Base-by-base conservation (phyloP, 495 filamentous ascomycete genomes). In the Xylaria venustula region DNA sequence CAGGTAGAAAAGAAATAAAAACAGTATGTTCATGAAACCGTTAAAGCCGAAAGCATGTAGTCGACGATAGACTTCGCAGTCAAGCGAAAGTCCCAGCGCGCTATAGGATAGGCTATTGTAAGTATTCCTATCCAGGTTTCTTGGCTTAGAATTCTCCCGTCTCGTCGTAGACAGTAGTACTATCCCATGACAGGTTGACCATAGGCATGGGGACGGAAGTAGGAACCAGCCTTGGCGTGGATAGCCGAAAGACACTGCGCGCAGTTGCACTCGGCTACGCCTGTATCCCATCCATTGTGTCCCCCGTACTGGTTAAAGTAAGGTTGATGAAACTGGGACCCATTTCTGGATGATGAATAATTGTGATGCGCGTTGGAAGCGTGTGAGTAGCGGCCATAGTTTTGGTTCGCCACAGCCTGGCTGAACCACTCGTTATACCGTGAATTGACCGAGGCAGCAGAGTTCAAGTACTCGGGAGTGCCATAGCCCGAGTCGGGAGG, bases 231-330 rank as follows among this genome's bases (percentile, higher is more conserved):
- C 58, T 87, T 83, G 61, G 83, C 68, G 54, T 71, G 87, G 17
- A 65, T 42, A 25, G 69, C 68, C 17, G 62, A 20, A 9, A 77
- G 74, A 72, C 90, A 93, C 54, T 85, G 83, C 48, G 76, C 70
- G 71, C 90, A 94, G 59, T 78, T 81, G 70, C 90, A 94, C 19
- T 87, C 89, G 28, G 81, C 80, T 46, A 81, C 81, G 40, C 78
- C 81, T 60, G 83, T 81, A 58, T 82, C 77, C 84, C 87, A 88
- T 28, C 79, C 75, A 69, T 74, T 79, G 51, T 85, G 83, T 20
- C 80, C 78, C 22, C 79, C 78, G 57, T 87, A 85, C 30, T 80
- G 79, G 58, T 83, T 74, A 48, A 73, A 79, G 58, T 81, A 86
- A 57, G 25, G 64, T 34, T 63, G 72, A 52, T 64, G 56, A 20